Conservation (phyloP, 495 filamentous ascomycete species). For the Neurospora tetrasperma region DNA sequence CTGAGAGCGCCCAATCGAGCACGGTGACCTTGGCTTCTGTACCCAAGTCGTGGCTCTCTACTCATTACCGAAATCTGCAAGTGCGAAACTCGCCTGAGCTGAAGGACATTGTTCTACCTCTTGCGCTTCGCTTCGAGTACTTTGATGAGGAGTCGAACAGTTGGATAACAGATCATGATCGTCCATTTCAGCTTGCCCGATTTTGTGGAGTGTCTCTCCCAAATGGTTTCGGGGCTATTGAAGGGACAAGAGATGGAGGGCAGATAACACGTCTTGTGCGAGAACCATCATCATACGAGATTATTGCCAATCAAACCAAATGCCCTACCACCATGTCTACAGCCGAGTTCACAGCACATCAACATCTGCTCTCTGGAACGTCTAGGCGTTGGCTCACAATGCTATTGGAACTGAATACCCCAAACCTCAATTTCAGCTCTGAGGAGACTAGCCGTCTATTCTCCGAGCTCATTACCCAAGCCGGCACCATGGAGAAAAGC, state of each 20-base stretch:
- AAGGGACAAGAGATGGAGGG: neutral
- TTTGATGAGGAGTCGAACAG: slow-evolving; percentile 11
- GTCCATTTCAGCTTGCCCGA: neutral
- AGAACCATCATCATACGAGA: slow-evolving; percentile 43
- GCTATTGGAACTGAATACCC: slow-evolving; percentile 40
- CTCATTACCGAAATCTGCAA: neutral
- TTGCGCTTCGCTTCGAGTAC: slow-evolving; percentile 18
- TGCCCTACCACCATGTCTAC: slow-evolving; percentile 37
- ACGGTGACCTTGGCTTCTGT: slow-evolving; percentile 22
- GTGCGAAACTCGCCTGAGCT: neutral
- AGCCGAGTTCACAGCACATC: slow-evolving; percentile 43
- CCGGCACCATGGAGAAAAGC: slow-evolving; percentile 28
- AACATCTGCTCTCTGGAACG: slow-evolving; percentile 35
- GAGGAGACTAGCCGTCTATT: slow-evolving; percentile 35
- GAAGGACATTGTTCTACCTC: neutral
- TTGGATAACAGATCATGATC: neutral
- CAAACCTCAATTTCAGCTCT: slow-evolving; percentile 43
- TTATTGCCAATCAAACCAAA: slow-evolving; percentile 41
- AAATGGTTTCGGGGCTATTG: neutral
- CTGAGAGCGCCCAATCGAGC: neutral
- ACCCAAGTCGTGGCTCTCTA: slow-evolving; percentile 20
- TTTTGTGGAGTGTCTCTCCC: neutral
- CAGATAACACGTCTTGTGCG: neutral
- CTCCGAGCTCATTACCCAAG: slow-evolving; percentile 34
- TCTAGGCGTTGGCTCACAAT: slow-evolving; percentile 38